Evolutionary conservation across 2,329 filamentous ascomycete species (phyloP).

Genomic region (Metarhizium brunneum): DNA sequence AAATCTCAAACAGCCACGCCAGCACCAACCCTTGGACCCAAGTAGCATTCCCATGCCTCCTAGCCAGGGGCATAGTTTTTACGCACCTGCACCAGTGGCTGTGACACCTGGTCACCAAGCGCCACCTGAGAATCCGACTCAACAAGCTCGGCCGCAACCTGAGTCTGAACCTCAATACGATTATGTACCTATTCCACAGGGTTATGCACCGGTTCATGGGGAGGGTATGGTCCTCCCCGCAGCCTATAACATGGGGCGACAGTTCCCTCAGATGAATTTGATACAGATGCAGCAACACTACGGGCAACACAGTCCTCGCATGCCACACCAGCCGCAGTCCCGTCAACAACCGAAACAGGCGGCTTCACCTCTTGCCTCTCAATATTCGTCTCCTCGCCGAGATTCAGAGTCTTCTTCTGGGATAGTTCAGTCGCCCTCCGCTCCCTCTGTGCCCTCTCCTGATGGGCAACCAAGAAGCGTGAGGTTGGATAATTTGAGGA

Average conservation of each 20-base stretch:
- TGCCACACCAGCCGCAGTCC: constrained; percentile 7
- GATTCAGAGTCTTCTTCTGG: constrained; percentile 5
- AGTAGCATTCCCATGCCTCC: neutral
- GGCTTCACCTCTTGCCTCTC: constrained; percentile 4
- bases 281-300: constrained; percentile 8
- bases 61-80: neutral
- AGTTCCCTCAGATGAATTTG: neutral
- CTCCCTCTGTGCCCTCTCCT: neutral
- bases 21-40: neutral
- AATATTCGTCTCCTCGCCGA: neutral
- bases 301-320: neutral
- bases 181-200: constrained; percentile 26
- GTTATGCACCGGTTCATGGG: constrained; percentile 27
- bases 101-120: neutral
- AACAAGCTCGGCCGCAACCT: neutral
- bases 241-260: constrained; percentile 16
- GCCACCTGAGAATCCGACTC: neutral
- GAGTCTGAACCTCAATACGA: constrained; percentile 25
- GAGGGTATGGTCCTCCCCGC: constrained; percentile 22
- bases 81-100: neutral
- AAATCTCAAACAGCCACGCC: neutral
- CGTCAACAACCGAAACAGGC: constrained; percentile 5
- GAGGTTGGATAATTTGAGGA: neutral
- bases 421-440: neutral
- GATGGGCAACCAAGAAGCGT: neutral